Conservation (phyloP, 768 basidiomycete genomes). For the Podaxis mareebaensis region DNA sequence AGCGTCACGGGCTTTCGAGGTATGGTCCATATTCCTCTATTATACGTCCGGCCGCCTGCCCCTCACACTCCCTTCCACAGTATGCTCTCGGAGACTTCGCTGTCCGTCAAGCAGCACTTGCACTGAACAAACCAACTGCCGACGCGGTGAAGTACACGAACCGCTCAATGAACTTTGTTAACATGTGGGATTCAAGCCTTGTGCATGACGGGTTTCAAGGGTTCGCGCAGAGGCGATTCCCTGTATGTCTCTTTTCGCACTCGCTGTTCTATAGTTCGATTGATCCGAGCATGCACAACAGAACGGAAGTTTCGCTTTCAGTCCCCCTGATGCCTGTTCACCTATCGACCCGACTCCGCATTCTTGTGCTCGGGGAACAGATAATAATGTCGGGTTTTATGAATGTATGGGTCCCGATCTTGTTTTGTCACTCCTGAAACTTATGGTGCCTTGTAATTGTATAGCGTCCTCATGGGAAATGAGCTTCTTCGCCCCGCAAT, state of each 20-base stretch:
- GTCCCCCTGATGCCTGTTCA: constrained; percentile 49
- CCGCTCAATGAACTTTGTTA: constrained; percentile 52
- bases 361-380: constrained; percentile 49
- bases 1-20: constrained; percentile 50
- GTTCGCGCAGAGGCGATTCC: constrained; percentile 44
- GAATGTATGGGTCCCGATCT: constrained; percentile 37
- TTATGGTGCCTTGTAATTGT: too few species aligned
- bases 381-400: constrained; percentile 54
- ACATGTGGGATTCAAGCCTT: constrained; percentile 48
- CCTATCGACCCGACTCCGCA: constrained; percentile 46
- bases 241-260: constrained; percentile 29
- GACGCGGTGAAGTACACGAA: constrained; percentile 47
- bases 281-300: constrained; percentile 19
- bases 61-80: constrained; percentile 22
- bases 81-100: constrained; percentile 54
- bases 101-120: constrained; percentile 49
- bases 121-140: constrained; percentile 35
- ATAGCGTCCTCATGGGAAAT: constrained; percentile 55
- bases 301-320: constrained; percentile 54
- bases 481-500: constrained; percentile 54
- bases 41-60: neutral
- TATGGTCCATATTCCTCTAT: constrained; percentile 16
- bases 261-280: neutral
- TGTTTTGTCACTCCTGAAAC: neutral
- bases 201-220: constrained; percentile 48